Percentiles rank a stretch among this genome's conserved stretches.
phyloP scores from a whole-genome alignment of 1,284 basidiomycete genomes.

The Volvariella volvacea region DNA sequence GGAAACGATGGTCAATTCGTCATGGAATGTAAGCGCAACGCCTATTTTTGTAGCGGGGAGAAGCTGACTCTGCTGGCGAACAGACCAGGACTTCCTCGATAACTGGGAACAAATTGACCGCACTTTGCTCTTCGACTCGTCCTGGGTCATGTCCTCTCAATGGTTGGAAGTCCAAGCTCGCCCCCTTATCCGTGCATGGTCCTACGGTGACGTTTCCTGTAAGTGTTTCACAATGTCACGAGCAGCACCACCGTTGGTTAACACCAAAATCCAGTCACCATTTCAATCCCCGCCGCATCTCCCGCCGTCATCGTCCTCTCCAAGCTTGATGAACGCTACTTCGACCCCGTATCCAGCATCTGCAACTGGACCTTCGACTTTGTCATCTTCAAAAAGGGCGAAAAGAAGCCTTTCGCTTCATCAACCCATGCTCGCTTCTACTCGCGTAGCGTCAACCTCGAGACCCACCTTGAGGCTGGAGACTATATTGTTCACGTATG shows the following conservation, averaged over 20 bases:
- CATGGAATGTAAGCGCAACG: constrained; percentile 39
- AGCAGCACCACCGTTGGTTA: neutral
- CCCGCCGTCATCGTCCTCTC: constrained; percentile 40
- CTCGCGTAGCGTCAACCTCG: constrained; percentile 34
- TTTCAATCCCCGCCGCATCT: constrained; percentile 30
- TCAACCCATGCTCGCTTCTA: constrained; percentile 25
- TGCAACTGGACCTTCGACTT: constrained; percentile 39
- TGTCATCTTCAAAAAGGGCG: constrained; percentile 36
- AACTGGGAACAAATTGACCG: constrained; percentile 39
- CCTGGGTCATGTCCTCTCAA: constrained; percentile 41
- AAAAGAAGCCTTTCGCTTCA: constrained; percentile 23
- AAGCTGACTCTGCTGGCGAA: constrained; percentile 4
- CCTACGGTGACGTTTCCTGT: constrained; percentile 46
- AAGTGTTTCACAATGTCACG: constrained; percentile 12
- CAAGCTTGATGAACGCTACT: constrained; percentile 40
- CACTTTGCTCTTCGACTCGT: constrained; percentile 39
- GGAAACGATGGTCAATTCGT: constrained; percentile 48
- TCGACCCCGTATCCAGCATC: constrained; percentile 26
- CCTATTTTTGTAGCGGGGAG: constrained; percentile 6
- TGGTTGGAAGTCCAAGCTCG: constrained; percentile 36
- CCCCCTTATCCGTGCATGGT: constrained; percentile 32
- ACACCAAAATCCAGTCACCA: constrained; percentile 29
- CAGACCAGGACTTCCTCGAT: constrained; percentile 42
- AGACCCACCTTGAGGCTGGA: constrained; percentile 36
- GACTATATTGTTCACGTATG: constrained; percentile 45